Evolutionary conservation across 139 green algal genomes (phyloP).

Genomic region (Marvania coccoides): DNA sequence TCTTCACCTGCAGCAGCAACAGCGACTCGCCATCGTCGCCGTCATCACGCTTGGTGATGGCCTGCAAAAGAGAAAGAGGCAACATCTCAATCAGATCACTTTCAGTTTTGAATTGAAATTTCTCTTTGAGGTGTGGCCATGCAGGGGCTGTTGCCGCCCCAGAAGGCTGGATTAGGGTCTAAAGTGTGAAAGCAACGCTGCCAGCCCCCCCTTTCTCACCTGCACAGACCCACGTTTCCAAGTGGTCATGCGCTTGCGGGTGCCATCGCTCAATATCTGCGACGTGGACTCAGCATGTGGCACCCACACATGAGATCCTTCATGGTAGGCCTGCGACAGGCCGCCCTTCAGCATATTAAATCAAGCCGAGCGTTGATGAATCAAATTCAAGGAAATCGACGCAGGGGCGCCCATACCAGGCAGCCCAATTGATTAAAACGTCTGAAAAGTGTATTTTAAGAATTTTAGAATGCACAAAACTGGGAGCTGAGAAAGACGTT

Average conservation of each 20-base stretch:
- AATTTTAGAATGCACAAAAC: too few species aligned
- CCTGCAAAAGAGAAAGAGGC: neutral
- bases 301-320: constrained; percentile 13
- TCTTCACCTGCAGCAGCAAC: constrained; percentile 11
- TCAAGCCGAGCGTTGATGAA: too few species aligned
- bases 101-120: neutral
- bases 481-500: too few species aligned
- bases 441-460: too few species aligned
- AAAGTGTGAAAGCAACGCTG: neutral
- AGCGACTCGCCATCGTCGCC: too few species aligned
- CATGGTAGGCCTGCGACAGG: constrained; percentile 10
- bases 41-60: constrained; percentile 1
- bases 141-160: neutral
- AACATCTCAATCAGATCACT: neutral
- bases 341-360: constrained; percentile 11
- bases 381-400: too few species aligned
- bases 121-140: neutral
- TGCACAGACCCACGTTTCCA: constrained; percentile 14
- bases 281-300: neutral
- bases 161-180: neutral
- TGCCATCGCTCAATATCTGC: neutral
- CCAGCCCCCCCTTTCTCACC: neutral
- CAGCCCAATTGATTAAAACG: too few species aligned
- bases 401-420: too few species aligned
- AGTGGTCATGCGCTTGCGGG: neutral